These are phyloP conservation scores for Nitzschia palea DNA, from an alignment of 108 stramenopile genomes.

Conservation along the genomic window DNA sequence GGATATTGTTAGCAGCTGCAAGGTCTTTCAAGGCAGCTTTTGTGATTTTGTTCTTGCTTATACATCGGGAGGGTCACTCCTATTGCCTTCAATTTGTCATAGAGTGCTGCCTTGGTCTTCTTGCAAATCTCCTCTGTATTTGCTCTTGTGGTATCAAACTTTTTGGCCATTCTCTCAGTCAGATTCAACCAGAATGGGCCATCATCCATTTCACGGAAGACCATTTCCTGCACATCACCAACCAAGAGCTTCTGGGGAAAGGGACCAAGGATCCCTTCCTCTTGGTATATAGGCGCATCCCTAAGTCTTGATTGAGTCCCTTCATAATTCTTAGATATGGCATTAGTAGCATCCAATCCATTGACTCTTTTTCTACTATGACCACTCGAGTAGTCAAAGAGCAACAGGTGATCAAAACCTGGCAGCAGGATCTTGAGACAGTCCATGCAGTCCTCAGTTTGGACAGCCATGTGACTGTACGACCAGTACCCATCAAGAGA, in stretches of 20 bases:
- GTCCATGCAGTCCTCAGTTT: slow-evolving; percentile 18
- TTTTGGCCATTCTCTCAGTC: background rate
- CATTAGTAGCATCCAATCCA: background rate
- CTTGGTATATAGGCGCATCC: background rate
- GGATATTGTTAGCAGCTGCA: background rate
- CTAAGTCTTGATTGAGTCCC: slow-evolving; percentile 1
- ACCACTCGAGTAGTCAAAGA: slow-evolving; percentile 5
- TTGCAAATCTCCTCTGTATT: background rate
- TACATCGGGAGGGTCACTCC: too few species aligned
- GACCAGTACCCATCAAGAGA: slow-evolving; percentile 12
- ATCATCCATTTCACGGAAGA: too few species aligned
- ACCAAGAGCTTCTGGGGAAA: background rate
- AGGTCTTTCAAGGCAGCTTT: background rate
- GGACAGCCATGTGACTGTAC: slow-evolving; percentile 10
- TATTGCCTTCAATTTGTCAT: background rate
- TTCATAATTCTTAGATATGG: slow-evolving; percentile 1
- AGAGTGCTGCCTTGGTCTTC: background rate
- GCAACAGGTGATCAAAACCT: background rate
- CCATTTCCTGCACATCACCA: background rate
- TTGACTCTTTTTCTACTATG: background rate
- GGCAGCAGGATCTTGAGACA: slow-evolving; percentile 5
- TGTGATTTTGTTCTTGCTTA: background rate
- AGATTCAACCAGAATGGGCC: too few species aligned
- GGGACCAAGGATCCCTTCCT: background rate
- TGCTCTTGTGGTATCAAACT: background rate